These are phyloP conservation scores for Solanum hybrid DNA, from an alignment of 305 asterid species.

Conservation along the genomic window DNA sequence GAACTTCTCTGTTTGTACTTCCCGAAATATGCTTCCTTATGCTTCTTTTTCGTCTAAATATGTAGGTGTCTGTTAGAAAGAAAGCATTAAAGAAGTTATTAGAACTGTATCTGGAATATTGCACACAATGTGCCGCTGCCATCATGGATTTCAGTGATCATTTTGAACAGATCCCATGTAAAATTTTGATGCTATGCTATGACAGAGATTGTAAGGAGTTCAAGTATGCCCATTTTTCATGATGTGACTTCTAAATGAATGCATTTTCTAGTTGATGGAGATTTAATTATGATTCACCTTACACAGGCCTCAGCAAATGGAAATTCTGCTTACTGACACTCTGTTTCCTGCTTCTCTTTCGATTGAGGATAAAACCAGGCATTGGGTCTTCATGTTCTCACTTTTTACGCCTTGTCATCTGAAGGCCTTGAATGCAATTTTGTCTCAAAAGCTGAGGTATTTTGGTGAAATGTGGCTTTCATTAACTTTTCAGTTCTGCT, in stretches of 20 bases:
- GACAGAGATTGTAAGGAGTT: constrained; percentile 79
- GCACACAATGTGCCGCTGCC: constrained; percentile 46
- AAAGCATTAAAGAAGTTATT: constrained; percentile 65
- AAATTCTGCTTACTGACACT: constrained; percentile 58
- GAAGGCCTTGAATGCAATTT: constrained; percentile 58
- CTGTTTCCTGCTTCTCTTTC: constrained; percentile 72
- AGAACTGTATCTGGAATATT: constrained; percentile 71
- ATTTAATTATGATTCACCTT: constrained; percentile 8
- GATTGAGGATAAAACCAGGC: constrained; percentile 51
- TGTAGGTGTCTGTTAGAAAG: constrained; percentile 66
- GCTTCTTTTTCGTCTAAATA: constrained; percentile 7
- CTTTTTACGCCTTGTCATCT: constrained; percentile 56
- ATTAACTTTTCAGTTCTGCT: neutral
- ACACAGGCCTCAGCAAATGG: constrained; percentile 74
- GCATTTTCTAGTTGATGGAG: neutral
- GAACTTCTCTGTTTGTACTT: constrained; percentile 9
- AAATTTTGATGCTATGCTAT: constrained; percentile 70
- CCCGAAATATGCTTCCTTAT: neutral
- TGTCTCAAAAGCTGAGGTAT: constrained; percentile 75
- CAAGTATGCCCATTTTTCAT: constrained; percentile 34
- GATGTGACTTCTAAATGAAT: neutral
- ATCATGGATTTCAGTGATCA: constrained; percentile 32
- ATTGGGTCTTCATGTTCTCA: constrained; percentile 64
- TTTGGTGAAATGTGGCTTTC: constrained; percentile 13
- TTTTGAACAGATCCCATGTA: constrained; percentile 80